Conservation (phyloP, 495 filamentous ascomycete species). For the Aspergillus nidulans region DNA sequence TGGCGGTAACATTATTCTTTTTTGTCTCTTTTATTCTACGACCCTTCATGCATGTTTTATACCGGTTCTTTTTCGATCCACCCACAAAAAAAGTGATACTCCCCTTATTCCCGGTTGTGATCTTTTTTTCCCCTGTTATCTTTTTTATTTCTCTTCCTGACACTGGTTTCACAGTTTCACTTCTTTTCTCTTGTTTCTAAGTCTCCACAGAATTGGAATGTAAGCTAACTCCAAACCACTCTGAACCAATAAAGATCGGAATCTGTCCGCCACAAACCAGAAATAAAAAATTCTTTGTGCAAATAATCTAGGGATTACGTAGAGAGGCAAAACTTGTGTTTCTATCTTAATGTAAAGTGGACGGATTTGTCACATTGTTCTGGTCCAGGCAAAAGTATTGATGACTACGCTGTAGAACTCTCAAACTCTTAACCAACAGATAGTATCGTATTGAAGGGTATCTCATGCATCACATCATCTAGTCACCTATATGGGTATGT, state of each 20-base stretch:
- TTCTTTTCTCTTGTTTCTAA: constrained; percentile 10
- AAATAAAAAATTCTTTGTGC: too few relatives aligned
- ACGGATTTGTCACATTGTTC: too few relatives aligned
- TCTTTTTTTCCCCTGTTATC: constrained; percentile 12
- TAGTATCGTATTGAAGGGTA: not conserved
- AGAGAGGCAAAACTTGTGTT: too few relatives aligned
- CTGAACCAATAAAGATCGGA: constrained; percentile 11
- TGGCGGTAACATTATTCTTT: constrained; percentile 14
- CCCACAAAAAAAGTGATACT: constrained; percentile 22
- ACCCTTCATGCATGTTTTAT: constrained; percentile 27
- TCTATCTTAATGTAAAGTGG: too few relatives aligned
- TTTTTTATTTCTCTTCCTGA: constrained; percentile 18
- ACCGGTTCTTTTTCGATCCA: constrained; percentile 22
- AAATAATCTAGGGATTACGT: too few relatives aligned
- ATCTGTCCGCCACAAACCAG: not conserved
- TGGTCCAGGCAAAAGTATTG: too few relatives aligned
- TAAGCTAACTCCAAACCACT: constrained; percentile 17
- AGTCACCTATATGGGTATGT: not conserved
- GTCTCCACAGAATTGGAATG: constrained; percentile 24
- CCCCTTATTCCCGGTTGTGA: constrained; percentile 7
- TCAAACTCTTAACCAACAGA: not conserved
- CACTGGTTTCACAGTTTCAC: constrained; percentile 22
- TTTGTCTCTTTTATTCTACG: constrained; percentile 15
- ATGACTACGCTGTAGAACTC: too few relatives aligned
- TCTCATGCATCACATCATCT: not conserved